phyloP scores from a whole-genome alignment of 116 monocot species.

The Posidonia oceanica region DNA sequence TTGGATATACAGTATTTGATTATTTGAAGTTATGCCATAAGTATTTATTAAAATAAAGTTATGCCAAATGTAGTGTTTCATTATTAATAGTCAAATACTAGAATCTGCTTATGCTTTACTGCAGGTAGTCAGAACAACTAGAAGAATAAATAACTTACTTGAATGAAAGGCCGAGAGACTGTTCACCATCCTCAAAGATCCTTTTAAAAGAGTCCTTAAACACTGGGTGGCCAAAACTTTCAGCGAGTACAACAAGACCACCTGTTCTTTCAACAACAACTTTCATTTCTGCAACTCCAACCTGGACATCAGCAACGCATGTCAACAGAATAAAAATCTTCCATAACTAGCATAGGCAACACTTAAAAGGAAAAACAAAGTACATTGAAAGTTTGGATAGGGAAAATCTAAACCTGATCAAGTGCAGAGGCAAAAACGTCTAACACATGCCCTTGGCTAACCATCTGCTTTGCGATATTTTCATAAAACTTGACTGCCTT shows the following conservation, averaged over 20 bases:
- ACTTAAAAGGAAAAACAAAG: neutral
- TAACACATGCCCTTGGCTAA: conserved; percentile 86
- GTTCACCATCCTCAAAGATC: conserved; percentile 85
- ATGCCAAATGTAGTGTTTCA: too few species aligned
- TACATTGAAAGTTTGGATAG: neutral
- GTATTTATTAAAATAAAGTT: too few species aligned
- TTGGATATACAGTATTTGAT: too few species aligned
- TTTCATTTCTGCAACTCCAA: conserved; percentile 99
- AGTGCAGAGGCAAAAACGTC: conserved; percentile 95
- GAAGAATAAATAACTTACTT: conserved; percentile 49
- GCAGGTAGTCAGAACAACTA: neutral
- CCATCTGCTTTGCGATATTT: conserved; percentile 78
- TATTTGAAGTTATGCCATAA: too few species aligned
- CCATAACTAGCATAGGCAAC: neutral
- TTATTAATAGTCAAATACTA: too few species aligned
- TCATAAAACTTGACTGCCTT: conserved; percentile 97
- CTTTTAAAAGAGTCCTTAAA: conserved; percentile 94
- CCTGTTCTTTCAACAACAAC: conserved; percentile 93
- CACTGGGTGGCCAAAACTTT: conserved; percentile 96
- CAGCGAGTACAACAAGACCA: conserved; percentile 94
- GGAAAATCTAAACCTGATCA: conserved; percentile 53
- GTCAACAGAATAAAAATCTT: neutral
- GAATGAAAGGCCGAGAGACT: conserved; percentile 94
- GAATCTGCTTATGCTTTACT: neutral
- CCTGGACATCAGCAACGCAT: conserved; percentile 27